Evolutionary conservation across 192 early-diverging fungal genomes (phyloP).

Genomic region (Gonapodya sp.): DNA sequence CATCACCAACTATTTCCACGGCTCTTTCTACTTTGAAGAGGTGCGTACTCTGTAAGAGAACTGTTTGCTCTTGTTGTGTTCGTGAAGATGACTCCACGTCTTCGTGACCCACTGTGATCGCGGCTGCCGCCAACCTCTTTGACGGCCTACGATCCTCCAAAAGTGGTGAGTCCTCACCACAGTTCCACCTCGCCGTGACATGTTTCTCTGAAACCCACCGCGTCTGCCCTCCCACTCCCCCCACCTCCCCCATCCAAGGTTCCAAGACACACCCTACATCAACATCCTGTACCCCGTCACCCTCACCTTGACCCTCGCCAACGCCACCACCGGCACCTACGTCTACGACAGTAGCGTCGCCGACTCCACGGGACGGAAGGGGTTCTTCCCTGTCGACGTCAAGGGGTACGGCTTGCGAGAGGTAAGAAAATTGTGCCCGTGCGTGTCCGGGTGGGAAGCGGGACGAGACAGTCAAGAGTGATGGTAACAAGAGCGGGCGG

Average conservation of each 20-base stretch:
- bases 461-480: not conserved
- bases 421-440: too few species aligned
- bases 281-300: constrained; percentile 4
- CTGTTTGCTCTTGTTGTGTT: too few species aligned
- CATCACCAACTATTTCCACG: not conserved
- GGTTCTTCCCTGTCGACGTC: not conserved
- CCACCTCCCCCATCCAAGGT: not conserved
- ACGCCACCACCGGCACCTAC: not conserved
- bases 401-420: not conserved
- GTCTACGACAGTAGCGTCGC: not conserved
- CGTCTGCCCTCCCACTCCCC: not conserved
- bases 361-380: not conserved
- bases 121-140: too few species aligned
- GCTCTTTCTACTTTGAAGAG: not conserved
- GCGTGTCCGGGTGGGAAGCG: not conserved
- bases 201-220: too few species aligned
- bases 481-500: too few species aligned
- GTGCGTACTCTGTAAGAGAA: too few species aligned
- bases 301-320: constrained; percentile 3
- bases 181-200: too few species aligned
- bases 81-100: too few species aligned
- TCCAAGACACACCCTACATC: not conserved
- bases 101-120: too few species aligned
- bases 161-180: too few species aligned
- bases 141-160: too few species aligned